A percentile compares a stretch with the other conserved stretches of the same genome.
phyloP scores from a whole-genome alignment of 202 grass and related monocot genomes.

The Elaeis oleifera region DNA sequence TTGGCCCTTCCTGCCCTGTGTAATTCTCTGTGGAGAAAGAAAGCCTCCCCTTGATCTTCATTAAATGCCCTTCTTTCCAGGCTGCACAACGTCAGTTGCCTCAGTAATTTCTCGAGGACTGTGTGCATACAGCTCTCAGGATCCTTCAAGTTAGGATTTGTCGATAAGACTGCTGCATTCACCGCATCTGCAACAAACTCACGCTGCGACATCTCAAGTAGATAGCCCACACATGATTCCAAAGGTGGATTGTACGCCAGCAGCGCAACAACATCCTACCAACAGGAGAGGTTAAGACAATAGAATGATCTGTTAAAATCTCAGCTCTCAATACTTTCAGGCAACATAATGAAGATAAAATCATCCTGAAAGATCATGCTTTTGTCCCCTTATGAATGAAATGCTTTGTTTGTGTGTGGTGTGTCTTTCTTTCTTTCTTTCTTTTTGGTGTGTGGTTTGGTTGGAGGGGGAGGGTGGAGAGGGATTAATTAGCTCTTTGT shows the following conservation, averaged over 20 bases:
- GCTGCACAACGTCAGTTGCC: conserved; percentile 81
- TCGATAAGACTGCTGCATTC: conserved; percentile 71
- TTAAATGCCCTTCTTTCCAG: conserved; percentile 52
- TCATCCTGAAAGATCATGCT: no score
- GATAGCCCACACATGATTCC: conserved; percentile 69
- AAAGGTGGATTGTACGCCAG: conserved; percentile 69
- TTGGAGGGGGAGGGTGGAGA: no score
- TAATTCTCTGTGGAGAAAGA: conserved; percentile 83
- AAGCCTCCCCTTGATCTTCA: conserved; percentile 65
- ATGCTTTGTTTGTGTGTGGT: no score
- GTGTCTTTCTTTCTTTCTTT: no score
- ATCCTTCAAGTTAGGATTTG: conserved; percentile 59
- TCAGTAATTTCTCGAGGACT: conserved; percentile 75
- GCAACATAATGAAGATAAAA: no score
- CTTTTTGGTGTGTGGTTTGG: no score
- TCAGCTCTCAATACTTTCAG: no score
- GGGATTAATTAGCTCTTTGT: no score
- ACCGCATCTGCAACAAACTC: conserved; percentile 87
- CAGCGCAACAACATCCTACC: conserved; percentile 61
- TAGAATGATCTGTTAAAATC: no score
- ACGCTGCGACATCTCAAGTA: conserved; percentile 53
- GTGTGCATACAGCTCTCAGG: conserved; percentile 63
- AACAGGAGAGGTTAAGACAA: conserved; percentile 19
- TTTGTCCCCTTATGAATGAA: no score
- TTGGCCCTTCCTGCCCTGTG: neutral